Percentiles rank a stretch among this genome's conserved stretches.
Conservation (phyloP, 306 rosid species). For the Canavalia gladiata region DNA sequence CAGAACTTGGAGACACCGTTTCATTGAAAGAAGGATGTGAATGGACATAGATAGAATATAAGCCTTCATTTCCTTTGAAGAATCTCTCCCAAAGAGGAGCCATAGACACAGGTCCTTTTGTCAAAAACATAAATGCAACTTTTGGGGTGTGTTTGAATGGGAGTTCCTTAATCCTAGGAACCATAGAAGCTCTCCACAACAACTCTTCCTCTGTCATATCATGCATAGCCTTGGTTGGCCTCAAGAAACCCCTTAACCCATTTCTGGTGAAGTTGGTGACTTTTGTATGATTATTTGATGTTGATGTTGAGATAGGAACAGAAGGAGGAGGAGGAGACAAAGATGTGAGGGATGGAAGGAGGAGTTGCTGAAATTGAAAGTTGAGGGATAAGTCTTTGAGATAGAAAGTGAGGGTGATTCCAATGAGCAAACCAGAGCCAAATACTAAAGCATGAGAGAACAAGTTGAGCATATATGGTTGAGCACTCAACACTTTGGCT, state of each 20-base stretch:
- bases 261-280: background rate
- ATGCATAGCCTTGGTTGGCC: slow-evolving; percentile 56
- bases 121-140: slow-evolving; percentile 85
- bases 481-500: slow-evolving; percentile 50
- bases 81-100: slow-evolving; percentile 86
- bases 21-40: slow-evolving; percentile 61
- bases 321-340: slow-evolving; percentile 4
- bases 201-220: slow-evolving; percentile 79
- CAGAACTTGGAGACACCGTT: slow-evolving; percentile 58
- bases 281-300: background rate
- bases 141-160: slow-evolving; percentile 64
- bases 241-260: slow-evolving; percentile 51
- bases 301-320: background rate
- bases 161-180: slow-evolving; percentile 46
- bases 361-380: slow-evolving; percentile 49
- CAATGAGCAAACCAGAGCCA: slow-evolving; percentile 70
- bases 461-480: slow-evolving; percentile 52
- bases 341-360: background rate
- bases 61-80: slow-evolving; percentile 69
- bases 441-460: slow-evolving; percentile 57
- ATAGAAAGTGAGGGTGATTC: slow-evolving; percentile 61
- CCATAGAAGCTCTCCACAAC: slow-evolving; percentile 82
- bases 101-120: slow-evolving; percentile 66
- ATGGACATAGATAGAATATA: slow-evolving; percentile 81
- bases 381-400: slow-evolving; percentile 50